Evolutionary conservation across 1,284 basidiomycete genomes (phyloP).

Genomic region (Vanrija sp.): DNA sequence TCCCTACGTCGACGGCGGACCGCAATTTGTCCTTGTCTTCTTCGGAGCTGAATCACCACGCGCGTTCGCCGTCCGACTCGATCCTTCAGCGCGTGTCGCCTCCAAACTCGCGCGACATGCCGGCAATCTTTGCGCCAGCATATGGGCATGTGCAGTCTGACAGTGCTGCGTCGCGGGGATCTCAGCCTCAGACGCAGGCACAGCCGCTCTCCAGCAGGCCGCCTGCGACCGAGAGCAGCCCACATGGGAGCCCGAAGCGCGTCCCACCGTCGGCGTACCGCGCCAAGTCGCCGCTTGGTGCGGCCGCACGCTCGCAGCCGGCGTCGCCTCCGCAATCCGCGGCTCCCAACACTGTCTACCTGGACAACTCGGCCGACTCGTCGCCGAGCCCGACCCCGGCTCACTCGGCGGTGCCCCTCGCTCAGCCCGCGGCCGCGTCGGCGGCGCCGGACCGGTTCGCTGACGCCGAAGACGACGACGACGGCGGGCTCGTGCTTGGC

Average conservation of each 20-base stretch:
- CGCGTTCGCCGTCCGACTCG: neutral
- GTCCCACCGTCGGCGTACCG: constrained; percentile 8
- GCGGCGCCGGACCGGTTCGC: constrained; percentile 3
- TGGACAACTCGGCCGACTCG: too few species aligned
- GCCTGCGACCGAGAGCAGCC: neutral
- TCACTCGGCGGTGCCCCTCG: neutral
- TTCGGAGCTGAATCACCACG: too few species aligned
- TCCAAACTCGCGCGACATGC: constrained; percentile 1
- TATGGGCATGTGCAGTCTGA: neutral
- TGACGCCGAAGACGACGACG: constrained; percentile 9
- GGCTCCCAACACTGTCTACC: neutral
- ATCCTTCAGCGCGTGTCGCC: neutral
- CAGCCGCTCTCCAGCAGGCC: neutral
- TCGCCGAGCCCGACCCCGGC: neutral
- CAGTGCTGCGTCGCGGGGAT: too few species aligned
- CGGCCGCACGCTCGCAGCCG: neutral
- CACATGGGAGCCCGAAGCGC: neutral
- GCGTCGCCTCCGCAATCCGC: neutral
- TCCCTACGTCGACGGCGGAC: constrained; percentile 18
- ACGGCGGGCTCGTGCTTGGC: constrained; percentile 4
- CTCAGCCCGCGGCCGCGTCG: neutral
- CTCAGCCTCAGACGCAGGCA: neutral
- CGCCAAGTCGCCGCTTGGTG: constrained; percentile 7
- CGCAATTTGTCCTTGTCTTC: constrained; percentile 11
- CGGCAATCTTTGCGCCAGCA: neutral